phyloP scores from a whole-genome alignment of 768 basidiomycete species.

The Mycena venus region DNA sequence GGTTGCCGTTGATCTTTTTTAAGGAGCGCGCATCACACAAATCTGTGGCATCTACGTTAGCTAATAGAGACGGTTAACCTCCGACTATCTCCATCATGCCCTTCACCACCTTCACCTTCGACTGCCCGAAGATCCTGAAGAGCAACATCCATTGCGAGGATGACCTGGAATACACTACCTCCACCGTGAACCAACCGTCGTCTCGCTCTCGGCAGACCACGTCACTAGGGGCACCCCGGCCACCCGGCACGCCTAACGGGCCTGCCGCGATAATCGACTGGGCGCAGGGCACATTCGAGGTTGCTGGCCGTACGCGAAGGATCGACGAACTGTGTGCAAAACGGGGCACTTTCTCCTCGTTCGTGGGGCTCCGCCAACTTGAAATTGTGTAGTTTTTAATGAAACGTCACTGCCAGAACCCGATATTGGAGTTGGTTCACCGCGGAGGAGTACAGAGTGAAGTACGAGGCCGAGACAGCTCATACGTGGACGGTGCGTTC shows the following conservation, averaged over 20 bases:
- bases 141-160: not conserved
- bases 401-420: not conserved
- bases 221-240: not conserved
- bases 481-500: not conserved
- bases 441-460: not conserved
- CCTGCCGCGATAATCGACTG: not conserved
- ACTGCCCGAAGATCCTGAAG: not conserved
- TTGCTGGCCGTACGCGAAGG: not conserved
- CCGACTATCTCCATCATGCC: not conserved
- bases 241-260: not conserved
- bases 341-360: not conserved
- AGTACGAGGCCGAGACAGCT: not conserved
- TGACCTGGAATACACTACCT: not conserved
- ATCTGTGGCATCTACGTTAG: not conserved
- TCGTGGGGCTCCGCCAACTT: not conserved
- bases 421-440: not conserved
- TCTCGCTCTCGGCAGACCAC: not conserved
- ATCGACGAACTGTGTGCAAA: not conserved
- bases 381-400: not conserved
- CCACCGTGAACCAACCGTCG: not conserved
- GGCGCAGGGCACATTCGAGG: not conserved
- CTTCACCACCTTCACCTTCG: not conserved
- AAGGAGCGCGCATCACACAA: not conserved
- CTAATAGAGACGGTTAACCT: not conserved
- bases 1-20: not conserved